Conservation (phyloP, 2,329 filamentous ascomycete species). For the Pseudocercospora fuligena region DNA sequence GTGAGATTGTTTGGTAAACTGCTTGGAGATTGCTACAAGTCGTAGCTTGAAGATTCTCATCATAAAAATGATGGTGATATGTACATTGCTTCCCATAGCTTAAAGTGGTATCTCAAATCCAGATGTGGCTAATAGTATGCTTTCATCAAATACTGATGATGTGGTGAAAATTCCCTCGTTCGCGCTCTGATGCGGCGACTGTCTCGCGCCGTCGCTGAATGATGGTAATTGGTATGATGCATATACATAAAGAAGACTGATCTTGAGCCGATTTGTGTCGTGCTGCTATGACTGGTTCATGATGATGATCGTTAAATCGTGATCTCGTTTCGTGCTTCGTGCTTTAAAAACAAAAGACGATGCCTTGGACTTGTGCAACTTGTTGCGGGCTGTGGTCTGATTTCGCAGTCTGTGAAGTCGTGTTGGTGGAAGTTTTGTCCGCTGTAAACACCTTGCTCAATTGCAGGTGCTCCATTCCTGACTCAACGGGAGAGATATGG, state of each 20-base stretch:
- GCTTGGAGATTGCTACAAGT: too few species aligned
- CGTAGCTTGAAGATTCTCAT: too few species aligned
- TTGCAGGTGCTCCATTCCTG: slow-evolving; percentile 26
- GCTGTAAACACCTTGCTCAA: slow-evolving; percentile 28
- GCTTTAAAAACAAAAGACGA: slow-evolving; percentile 34
- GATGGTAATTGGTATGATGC: neutral
- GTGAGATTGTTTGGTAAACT: too few species aligned
- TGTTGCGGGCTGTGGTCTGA: slow-evolving; percentile 17
- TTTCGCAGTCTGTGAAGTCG: neutral
- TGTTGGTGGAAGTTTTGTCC: slow-evolving; percentile 15
- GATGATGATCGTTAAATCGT: neutral
- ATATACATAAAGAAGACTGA: neutral
- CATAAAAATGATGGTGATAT: too few species aligned
- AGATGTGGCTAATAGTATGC: too few species aligned
- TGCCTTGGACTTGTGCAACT: slow-evolving; percentile 27
- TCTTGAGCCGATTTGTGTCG: neutral
- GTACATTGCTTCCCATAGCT: too few species aligned
- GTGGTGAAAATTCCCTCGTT: neutral
- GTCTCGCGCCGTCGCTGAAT: neutral
- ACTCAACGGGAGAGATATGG: slow-evolving; percentile 29
- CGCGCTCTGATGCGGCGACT: neutral
- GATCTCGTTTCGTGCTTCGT: neutral
- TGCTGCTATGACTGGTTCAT: neutral
- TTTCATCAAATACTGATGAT: too few species aligned
- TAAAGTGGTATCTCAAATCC: too few species aligned